Conservation (phyloP, 495 filamentous ascomycete genomes). For the Beverwykella pulmonaria region DNA sequence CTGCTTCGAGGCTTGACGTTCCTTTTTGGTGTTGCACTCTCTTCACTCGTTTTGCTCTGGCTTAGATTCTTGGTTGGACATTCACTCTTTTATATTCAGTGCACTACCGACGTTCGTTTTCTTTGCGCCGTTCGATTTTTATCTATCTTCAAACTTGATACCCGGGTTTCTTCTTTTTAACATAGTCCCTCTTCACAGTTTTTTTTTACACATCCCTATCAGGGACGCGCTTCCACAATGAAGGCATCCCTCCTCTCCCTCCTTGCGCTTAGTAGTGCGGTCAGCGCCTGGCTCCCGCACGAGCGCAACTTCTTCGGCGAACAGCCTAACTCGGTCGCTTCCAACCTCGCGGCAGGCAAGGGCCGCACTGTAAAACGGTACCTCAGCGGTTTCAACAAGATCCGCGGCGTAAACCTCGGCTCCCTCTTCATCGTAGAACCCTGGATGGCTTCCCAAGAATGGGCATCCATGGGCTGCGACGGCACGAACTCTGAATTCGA, state of each 20-base stretch:
- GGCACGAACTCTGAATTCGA: conserved; percentile 57
- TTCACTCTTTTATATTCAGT: conserved; percentile 1
- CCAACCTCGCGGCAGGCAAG: conserved; percentile 14
- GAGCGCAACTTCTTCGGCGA: conserved; percentile 28
- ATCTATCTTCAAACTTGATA: background rate
- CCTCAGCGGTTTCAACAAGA: conserved; percentile 50
- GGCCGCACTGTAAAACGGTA: conserved; percentile 33
- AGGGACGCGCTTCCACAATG: conserved; percentile 8
- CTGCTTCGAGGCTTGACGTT: background rate
- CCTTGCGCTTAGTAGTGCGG: conserved; percentile 2
- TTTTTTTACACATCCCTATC: background rate
- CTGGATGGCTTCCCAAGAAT: conserved; percentile 58
- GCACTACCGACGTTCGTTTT: background rate
- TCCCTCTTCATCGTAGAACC: conserved; percentile 63
- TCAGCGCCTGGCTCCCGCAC: conserved; percentile 31
- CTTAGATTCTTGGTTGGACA: background rate
- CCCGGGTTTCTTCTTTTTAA: background rate
- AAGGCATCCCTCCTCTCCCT: conserved; percentile 14
- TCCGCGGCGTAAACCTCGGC: conserved; percentile 65
- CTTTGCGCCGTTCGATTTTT: background rate
- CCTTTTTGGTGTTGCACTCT: background rate
- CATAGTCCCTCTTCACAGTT: background rate
- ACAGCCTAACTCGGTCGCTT: background rate
- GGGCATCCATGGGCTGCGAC: conserved; percentile 60
- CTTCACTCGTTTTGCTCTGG: background rate